phyloP scores from a whole-genome alignment of 2,329 filamentous ascomycete genomes.

The Aspergillus sojae region DNA sequence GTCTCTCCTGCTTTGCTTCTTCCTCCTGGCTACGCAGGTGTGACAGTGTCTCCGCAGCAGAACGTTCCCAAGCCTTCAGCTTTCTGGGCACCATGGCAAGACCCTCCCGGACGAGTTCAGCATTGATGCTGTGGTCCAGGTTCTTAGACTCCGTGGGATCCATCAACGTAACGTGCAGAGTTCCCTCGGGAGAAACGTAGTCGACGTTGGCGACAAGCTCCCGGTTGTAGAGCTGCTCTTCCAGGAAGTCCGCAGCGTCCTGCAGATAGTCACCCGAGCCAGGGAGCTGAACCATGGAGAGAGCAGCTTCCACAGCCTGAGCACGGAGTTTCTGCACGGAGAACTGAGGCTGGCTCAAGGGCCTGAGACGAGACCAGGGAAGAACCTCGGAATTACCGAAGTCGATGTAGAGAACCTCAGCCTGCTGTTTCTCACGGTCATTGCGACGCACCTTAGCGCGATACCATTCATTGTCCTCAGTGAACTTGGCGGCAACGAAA shows the following conservation, averaged over 20 bases:
- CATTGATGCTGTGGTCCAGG: conserved; percentile 81
- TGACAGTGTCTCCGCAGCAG: conserved; percentile 71
- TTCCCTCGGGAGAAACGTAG: conserved; percentile 76
- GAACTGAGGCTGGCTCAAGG: conserved; percentile 80
- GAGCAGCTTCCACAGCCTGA: conserved; percentile 82
- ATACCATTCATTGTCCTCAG: conserved; percentile 90
- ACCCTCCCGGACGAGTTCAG: conserved; percentile 79
- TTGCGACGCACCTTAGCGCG: conserved; percentile 88
- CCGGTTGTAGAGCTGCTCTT: conserved; percentile 72
- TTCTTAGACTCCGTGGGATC: conserved; percentile 68
- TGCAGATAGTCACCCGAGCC: conserved; percentile 77
- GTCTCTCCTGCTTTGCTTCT: conserved; percentile 75
- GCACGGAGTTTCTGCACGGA: conserved; percentile 77
- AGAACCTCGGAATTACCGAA: conserved; percentile 93
- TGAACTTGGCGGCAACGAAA: conserved; percentile 87
- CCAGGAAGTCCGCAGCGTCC: conserved; percentile 76
- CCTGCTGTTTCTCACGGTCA: conserved; percentile 83
- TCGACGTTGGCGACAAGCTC: conserved; percentile 91
- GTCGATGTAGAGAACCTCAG: conserved; percentile 92
- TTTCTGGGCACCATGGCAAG: conserved; percentile 90
- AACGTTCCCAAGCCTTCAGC: conserved; percentile 86
- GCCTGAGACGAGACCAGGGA: conserved; percentile 79
- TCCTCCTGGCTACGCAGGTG: conserved; percentile 73
- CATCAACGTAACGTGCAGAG: conserved; percentile 84
- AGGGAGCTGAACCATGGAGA: conserved; percentile 89